Evolutionary conservation across 2,329 filamentous ascomycete species (phyloP).

Genomic region (Ophiostoma sp.): DNA sequence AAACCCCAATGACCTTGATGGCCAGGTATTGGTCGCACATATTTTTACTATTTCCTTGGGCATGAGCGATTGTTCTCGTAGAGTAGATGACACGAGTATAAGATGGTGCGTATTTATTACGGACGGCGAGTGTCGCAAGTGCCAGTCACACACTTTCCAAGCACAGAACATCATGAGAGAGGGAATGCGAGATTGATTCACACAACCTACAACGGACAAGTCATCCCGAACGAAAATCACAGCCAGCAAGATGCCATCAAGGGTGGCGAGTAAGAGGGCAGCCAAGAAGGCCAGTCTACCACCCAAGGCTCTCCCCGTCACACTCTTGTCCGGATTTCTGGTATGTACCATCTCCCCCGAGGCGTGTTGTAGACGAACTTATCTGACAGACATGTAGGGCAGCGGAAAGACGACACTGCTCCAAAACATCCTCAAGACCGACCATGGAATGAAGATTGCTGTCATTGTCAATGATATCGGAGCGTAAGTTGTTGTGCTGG

Average conservation of each 20-base stretch:
- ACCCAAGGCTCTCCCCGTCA: background rate
- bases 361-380: too few relatives aligned
- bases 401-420: conserved; percentile 67
- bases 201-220: background rate
- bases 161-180: background rate
- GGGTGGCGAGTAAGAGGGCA: background rate
- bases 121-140: too few relatives aligned
- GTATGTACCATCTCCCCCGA: background rate
- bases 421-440: conserved; percentile 60
- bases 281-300: background rate
- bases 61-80: background rate
- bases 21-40: background rate
- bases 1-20: background rate
- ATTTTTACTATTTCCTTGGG: background rate
- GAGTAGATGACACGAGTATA: background rate
- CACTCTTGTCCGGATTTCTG: background rate
- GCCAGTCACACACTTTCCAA: background rate
- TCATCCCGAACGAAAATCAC: background rate
- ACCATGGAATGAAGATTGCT: conserved; percentile 63
- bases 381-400: conserved; percentile 34
- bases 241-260: background rate
- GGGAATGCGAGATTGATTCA: background rate
- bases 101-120: background rate
- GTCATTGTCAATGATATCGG: conserved; percentile 71
- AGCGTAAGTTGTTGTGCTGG: conserved; percentile 36